Evolutionary conservation across 768 basidiomycete species (phyloP).

Genomic region (Tricholoma saponaceum): DNA sequence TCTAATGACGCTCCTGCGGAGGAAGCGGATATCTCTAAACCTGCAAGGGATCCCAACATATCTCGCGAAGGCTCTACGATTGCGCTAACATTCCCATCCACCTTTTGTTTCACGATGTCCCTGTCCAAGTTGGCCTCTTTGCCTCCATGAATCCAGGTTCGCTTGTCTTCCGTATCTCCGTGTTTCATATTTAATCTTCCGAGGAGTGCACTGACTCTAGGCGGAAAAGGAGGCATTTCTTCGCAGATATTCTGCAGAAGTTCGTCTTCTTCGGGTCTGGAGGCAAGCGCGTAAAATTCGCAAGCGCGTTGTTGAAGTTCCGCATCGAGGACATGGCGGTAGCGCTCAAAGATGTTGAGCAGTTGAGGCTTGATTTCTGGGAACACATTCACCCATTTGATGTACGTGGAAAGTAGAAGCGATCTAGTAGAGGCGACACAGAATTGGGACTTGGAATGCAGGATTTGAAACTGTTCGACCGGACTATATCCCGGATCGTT

Average conservation of each 20-base stretch:
- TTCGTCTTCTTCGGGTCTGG: constrained; percentile 84
- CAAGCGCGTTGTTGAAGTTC: constrained; percentile 98
- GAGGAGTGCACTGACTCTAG: constrained; percentile 86
- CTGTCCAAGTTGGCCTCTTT: constrained; percentile 86
- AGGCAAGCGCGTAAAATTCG: constrained; percentile 91
- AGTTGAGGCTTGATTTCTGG: constrained; percentile 97
- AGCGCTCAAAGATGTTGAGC: constrained; percentile 92
- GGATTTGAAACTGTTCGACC: constrained; percentile 85
- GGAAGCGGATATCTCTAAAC: constrained; percentile 63
- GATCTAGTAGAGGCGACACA: constrained; percentile 91
- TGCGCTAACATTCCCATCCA: constrained; percentile 27
- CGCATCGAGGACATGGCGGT: constrained; percentile 94
- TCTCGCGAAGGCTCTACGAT: constrained; percentile 38
- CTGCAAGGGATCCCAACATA: constrained; percentile 72
- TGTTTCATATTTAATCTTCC: constrained; percentile 86
- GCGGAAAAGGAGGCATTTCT: constrained; percentile 98
- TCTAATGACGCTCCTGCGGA: constrained; percentile 1
- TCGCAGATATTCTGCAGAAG: constrained; percentile 93
- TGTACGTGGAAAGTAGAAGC: constrained; percentile 91
- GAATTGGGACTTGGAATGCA: constrained; percentile 94
- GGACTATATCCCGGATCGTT: constrained; percentile 94
- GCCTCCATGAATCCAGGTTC: constrained; percentile 95
- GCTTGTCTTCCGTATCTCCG: constrained; percentile 90
- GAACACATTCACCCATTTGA: constrained; percentile 99
- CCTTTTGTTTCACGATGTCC: constrained; percentile 53